Evolutionary conservation across 768 basidiomycete species (phyloP).

Genomic region (Hebeloma cylindrosporum): DNA sequence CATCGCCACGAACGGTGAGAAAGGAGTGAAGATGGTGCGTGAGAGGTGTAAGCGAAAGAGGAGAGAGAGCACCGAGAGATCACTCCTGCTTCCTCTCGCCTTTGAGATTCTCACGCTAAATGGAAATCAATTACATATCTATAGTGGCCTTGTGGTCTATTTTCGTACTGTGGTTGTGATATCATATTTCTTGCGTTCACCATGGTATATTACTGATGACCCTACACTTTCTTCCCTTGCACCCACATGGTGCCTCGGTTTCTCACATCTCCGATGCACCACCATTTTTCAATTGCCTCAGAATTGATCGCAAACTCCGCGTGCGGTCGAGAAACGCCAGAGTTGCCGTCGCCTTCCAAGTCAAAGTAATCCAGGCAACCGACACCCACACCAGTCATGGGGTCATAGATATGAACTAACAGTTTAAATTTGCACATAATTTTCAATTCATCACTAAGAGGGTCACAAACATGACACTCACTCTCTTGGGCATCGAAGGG

Average conservation of each 20-base stretch:
- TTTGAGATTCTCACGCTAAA: too few relatives aligned
- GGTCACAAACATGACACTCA: slow-evolving; percentile 32
- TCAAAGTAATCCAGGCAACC: slow-evolving; percentile 77
- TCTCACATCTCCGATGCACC: slow-evolving; percentile 73
- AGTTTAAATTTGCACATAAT: neutral
- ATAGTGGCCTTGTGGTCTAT: too few relatives aligned
- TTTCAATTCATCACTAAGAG: too few relatives aligned
- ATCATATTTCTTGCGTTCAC: neutral
- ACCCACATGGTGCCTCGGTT: slow-evolving; percentile 74
- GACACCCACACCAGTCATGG: slow-evolving; percentile 39
- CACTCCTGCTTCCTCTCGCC: too few relatives aligned
- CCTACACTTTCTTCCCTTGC: too few relatives aligned
- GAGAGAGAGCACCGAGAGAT: slow-evolving; percentile 2
- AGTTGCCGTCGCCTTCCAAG: slow-evolving; percentile 24
- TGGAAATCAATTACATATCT: too few relatives aligned
- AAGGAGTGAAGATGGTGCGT: too few relatives aligned
- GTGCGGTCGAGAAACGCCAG: neutral
- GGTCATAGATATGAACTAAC: slow-evolving; percentile 50
- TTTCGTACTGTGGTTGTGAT: too few relatives aligned
- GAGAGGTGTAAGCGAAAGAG: slow-evolving; percentile 13
- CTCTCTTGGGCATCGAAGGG: slow-evolving; percentile 78
- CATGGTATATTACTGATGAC: too few relatives aligned
- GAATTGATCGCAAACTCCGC: slow-evolving; percentile 18
- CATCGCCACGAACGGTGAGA: slow-evolving; percentile 19
- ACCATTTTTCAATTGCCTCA: slow-evolving; percentile 85